Base-by-base conservation (phyloP, 768 basidiomycete genomes). In the Phanerochaete carnosa region DNA sequence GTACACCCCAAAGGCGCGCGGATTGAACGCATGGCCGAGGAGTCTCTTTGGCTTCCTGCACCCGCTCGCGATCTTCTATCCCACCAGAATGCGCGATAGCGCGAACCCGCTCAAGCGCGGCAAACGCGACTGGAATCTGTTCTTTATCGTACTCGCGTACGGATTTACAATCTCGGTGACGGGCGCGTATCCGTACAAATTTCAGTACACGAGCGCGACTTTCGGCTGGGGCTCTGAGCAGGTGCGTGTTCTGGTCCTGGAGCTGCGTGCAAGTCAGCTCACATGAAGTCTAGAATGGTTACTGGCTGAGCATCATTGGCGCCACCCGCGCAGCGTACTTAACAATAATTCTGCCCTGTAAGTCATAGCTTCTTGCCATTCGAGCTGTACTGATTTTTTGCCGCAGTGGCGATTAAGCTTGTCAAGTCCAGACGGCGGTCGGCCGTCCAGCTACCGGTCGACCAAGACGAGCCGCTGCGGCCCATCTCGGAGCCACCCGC, bases 141-240 rank as follows among this genome's bases (percentile, higher is more conserved):
- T 80, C 3, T 71, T 86, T 3, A 39, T 91, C 43, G 86, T 80
- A 1, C 57, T 81, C 37, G 80, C 77, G 4, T 86, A 82, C 68
- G 85, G 80, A 0, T 75, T 81, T 45, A 73, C 64, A 1, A 59
- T 76, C 12, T 73, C 82, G 15, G 67, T 80, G 6, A 59, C 85
- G 25, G 85, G 84, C 6, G 80, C 84, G 5, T 76, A 78, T 58
- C 63, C 76, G 2, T 84, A 79, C 65, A 84, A 83, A 62, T 81
- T 91, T 60, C 87, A 90, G 64, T 93, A 88, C 70, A 83, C 84
- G 1, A 76, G 81, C 7, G 72, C 77, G 0, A 77, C 74, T 2
- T 92, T 89, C 69, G 77, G 79, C 2, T 93, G 90, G 91, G 79
- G 73, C 28, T 77, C 90, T 23, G 86, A 89, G 74, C 76, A 72